These are phyloP conservation scores for Solanum ossicruentum DNA, from an alignment of 257 asterid species.

Conservation along the genomic window DNA sequence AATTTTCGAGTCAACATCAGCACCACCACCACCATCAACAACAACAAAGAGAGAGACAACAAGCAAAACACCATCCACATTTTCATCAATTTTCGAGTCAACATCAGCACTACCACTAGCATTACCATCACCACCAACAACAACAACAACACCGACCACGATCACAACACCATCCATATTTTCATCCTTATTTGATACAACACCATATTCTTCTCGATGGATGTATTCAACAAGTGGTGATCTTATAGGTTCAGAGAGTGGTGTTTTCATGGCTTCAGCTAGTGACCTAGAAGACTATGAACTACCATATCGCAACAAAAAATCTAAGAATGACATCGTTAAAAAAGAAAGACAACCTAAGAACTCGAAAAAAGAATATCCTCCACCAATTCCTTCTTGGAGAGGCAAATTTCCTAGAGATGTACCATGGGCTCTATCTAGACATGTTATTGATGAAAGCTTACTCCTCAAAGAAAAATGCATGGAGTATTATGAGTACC, in stretches of 20 bases:
- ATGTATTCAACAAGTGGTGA: not conserved
- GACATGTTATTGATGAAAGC: not conserved
- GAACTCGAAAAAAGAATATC: not conserved
- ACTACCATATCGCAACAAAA: not conserved
- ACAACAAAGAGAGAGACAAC: not conserved
- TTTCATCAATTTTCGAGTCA: not conserved
- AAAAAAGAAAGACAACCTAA: not conserved
- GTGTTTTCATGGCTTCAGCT: not conserved
- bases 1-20: not conserved
- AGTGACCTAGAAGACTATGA: not conserved
- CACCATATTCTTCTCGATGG: not conserved
- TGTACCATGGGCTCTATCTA: not conserved
- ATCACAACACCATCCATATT: not conserved
- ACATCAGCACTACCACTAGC: not conserved
- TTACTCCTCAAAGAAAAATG: not conserved
- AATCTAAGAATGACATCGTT: not conserved
- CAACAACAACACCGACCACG: not conserved
- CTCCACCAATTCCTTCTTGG: not conserved
- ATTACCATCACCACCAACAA: not conserved
- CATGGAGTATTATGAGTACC: not conserved
- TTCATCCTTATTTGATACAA: not conserved
- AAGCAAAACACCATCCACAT: not conserved
- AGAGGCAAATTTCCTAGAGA: not conserved
- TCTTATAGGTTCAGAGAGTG: slow-evolving; percentile 6
- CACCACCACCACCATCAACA: not conserved